Percentiles rank a stretch among this genome's conserved stretches.
These are phyloP conservation scores for Entomortierella parvispora DNA, from an alignment of 192 early-diverging fungal genomes.

Conservation along the genomic window DNA sequence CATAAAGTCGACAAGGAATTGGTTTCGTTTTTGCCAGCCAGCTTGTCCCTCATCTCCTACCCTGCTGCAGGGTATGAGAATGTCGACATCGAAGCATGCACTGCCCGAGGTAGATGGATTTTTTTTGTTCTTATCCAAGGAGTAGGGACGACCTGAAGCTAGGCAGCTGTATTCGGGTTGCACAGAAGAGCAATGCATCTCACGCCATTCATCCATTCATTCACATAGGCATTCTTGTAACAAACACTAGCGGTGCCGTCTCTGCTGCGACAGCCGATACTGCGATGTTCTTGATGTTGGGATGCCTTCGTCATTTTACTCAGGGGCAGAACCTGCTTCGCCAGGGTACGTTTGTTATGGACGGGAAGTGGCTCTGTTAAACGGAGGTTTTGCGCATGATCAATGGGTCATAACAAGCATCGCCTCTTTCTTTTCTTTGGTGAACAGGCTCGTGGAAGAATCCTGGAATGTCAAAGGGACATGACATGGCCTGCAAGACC, in stretches of 20 bases:
- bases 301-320: conserved; percentile 56
- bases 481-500: conserved; percentile 50
- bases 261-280: conserved; percentile 57
- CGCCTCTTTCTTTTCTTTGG: neutral
- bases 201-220: neutral
- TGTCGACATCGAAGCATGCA: conserved; percentile 53
- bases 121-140: neutral
- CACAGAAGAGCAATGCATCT: neutral
- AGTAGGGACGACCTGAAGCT: neutral
- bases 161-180: neutral
- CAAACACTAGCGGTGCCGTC: conserved; percentile 55
- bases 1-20: conserved; percentile 4
- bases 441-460: conserved; percentile 48
- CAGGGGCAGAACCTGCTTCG: conserved; percentile 48
- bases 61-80: conserved; percentile 53
- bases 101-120: conserved; percentile 32
- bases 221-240: conserved; percentile 47
- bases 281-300: conserved; percentile 58
- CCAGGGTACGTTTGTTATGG: conserved; percentile 28
- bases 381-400: neutral
- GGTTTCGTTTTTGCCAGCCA: conserved; percentile 1
- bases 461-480: conserved; percentile 44
- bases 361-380: neutral
- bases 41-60: conserved; percentile 33
- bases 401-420: neutral